phyloP scores from a whole-genome alignment of 345 rosid species.

The Populus tremula region DNA sequence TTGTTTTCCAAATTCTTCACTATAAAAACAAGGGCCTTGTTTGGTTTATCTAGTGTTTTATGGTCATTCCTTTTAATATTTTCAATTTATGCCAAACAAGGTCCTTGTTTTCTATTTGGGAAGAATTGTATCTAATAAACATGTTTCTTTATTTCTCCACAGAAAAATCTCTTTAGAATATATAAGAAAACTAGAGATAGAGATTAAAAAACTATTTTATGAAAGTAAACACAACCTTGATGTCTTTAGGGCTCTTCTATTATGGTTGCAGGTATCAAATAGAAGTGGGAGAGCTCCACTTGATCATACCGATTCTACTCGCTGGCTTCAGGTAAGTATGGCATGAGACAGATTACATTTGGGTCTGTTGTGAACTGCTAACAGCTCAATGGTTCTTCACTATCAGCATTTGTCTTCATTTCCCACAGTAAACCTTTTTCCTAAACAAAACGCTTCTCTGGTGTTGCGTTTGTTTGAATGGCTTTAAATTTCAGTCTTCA shows the following conservation, averaged over 20 bases:
- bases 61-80: no score
- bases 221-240: background rate
- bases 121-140: no score
- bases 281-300: slow-evolving; percentile 71
- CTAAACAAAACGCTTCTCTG: no score
- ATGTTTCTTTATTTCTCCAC: no score
- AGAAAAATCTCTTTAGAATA: background rate
- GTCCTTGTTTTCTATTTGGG: no score
- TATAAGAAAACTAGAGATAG: background rate
- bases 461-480: background rate
- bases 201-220: no score
- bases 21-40: no score
- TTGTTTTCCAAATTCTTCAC: no score
- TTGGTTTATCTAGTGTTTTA: no score
- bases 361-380: slow-evolving; percentile 6
- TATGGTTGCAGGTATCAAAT: slow-evolving; percentile 56
- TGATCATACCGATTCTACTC: slow-evolving; percentile 77
- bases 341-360: slow-evolving; percentile 13
- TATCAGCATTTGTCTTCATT: background rate
- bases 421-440: background rate
- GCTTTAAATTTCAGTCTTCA: background rate
- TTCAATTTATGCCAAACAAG: no score
- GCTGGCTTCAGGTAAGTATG: slow-evolving; percentile 92
- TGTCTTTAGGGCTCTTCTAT: slow-evolving; percentile 1
- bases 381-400: background rate